Evolutionary conservation across 2,329 filamentous ascomycete genomes (phyloP).

Genomic region (Nectriaceae sp.): DNA sequence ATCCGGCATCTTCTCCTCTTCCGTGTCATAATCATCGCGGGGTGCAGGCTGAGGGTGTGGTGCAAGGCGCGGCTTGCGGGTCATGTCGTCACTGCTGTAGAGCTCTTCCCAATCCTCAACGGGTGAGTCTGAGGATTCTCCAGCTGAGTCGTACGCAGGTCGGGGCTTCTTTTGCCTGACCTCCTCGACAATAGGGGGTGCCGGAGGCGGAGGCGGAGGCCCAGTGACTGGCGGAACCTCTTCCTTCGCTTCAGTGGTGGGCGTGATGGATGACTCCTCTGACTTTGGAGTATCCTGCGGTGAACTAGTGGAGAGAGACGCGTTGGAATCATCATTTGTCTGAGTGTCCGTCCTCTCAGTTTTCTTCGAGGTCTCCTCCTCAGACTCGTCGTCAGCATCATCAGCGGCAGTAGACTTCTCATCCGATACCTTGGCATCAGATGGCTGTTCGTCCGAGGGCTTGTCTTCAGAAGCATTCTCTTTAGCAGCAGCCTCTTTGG

Average conservation of each 20-base stretch:
- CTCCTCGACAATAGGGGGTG: slow-evolving; percentile 12
- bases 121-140: slow-evolving; percentile 61
- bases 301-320: slow-evolving; percentile 34
- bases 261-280: slow-evolving; percentile 25
- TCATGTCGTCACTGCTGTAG: slow-evolving; percentile 60
- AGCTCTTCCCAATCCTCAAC: slow-evolving; percentile 61
- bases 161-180: slow-evolving; percentile 21
- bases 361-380: slow-evolving; percentile 4
- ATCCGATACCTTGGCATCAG: slow-evolving; percentile 2
- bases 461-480: slow-evolving; percentile 3
- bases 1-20: slow-evolving; percentile 58
- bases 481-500: slow-evolving; percentile 9
- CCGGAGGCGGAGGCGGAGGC: slow-evolving; percentile 22
- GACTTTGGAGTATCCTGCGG: slow-evolving; percentile 36
- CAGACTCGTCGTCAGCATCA: background rate
- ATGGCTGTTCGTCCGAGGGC: background rate
- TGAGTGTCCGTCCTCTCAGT: slow-evolving; percentile 14
- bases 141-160: slow-evolving; percentile 46
- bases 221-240: slow-evolving; percentile 33
- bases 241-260: slow-evolving; percentile 33
- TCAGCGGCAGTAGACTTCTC: slow-evolving; percentile 14
- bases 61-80: slow-evolving; percentile 49
- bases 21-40: slow-evolving; percentile 49
- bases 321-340: slow-evolving; percentile 21
- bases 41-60: slow-evolving; percentile 36